Evolutionary conservation across 2,329 filamentous ascomycete species (phyloP).

Genomic region (Monilinia aucupariae): DNA sequence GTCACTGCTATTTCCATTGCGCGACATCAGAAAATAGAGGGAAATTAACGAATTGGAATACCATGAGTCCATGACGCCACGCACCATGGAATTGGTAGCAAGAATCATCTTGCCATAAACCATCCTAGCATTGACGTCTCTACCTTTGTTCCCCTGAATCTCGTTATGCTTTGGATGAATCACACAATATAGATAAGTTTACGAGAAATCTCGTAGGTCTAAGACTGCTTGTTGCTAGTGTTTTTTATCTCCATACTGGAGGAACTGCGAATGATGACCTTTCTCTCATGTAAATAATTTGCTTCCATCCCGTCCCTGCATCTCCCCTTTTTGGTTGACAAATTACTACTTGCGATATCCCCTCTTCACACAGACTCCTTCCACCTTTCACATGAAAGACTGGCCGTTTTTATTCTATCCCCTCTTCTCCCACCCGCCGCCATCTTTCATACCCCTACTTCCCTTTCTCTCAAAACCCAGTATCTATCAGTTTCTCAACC

Average conservation of each 20-base stretch:
- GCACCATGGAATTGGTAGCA: neutral
- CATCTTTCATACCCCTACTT: neutral
- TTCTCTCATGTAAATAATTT: neutral
- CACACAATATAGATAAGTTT: too few species aligned
- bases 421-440: neutral
- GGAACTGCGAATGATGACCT: neutral
- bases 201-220: neutral
- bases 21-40: neutral
- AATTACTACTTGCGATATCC: neutral
- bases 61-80: too few species aligned
- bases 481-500: neutral
- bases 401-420: neutral
- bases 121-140: too few species aligned
- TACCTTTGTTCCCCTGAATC: neutral
- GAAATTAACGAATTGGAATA: neutral
- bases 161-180: neutral
- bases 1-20: neutral
- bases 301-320: neutral
- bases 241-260: neutral
- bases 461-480: neutral
- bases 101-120: neutral
- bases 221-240: neutral
- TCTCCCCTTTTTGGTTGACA: neutral
- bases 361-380: neutral
- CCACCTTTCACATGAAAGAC: neutral